Evolutionary conservation across 495 filamentous ascomycete species (phyloP), one percentile per base, ranked within the genome.

Genomic region (Penicillium steckii): DNA sequence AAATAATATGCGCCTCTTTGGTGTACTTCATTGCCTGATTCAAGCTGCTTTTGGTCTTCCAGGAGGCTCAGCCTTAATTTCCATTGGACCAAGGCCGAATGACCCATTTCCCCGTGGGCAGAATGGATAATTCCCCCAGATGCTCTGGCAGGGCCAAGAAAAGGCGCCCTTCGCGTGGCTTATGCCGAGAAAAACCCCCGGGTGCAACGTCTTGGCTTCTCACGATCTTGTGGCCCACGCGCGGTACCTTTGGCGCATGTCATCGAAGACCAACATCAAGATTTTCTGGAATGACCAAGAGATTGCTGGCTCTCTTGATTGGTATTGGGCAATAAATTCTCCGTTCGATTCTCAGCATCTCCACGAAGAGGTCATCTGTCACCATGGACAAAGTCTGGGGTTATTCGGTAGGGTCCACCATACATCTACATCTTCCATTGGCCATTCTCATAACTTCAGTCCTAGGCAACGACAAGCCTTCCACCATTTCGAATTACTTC

Each of bases 191-290:
- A 27, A 45, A 25, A 10, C 48, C 38, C 38, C 12, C 48, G 26
- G 22, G 15, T 50, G 48, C 19, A 23, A n/a, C 21, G 18, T 41
- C 38, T 41, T 41, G 38, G 38, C 38, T 21, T 21, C 10, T 12
- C 38, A 22, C 38, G 38, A 41, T 41, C 19, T 8, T 41, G 38
- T 21, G 49, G 29, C 32, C 27, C 21, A 17, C 27, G 48, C 19
- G 17, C n/a, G 43, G 10, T 19, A 42, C 12, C 13, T 15, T 46
- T 53, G 50, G 44, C 44, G 44, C 44, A 53, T 48, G 44, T 53
- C 44, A 47, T 47, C 3, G 41, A 30, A 26, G 26, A 48, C 44
- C 45, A 27, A n/a, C 22, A 37, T 15, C 8, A 8, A 21, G 23
- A 26, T 18, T 18, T 5, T 17, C 12, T 30, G n/a, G 19, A 19